phyloP scores from a whole-genome alignment of 306 rosid species.

The Citrullus amarus region DNA sequence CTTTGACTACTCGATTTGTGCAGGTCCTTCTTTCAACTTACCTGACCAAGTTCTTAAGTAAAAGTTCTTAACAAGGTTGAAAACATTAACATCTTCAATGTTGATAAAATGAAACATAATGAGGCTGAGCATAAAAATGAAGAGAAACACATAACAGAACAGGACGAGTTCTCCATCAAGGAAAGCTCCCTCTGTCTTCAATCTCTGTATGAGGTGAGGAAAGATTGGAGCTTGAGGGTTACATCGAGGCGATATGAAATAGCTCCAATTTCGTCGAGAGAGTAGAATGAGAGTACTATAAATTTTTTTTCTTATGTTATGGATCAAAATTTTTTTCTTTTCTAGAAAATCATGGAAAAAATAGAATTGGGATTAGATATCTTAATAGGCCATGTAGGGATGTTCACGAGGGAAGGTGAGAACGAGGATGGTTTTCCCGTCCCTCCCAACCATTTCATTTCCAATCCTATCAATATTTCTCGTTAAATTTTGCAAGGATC shows the following conservation, averaged over 20 bases:
- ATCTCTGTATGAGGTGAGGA: constrained; percentile 39
- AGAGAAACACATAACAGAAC: neutral
- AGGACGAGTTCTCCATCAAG: neutral
- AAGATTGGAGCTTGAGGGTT: constrained; percentile 39
- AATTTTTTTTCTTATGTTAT: too few species aligned
- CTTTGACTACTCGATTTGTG: neutral
- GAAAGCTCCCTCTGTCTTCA: neutral
- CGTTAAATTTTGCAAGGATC: too few species aligned
- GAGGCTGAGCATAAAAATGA: neutral
- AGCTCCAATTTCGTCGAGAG: constrained; percentile 50
- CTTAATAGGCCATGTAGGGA: too few species aligned
- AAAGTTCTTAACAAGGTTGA: neutral
- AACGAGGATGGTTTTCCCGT: too few species aligned
- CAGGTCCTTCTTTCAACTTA: neutral
- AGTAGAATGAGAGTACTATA: too few species aligned
- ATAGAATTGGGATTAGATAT: too few species aligned
- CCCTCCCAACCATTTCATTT: too few species aligned
- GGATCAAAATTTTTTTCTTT: too few species aligned
- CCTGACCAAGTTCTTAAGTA: neutral
- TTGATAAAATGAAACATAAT: neutral
- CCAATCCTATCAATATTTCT: too few species aligned
- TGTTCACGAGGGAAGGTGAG: too few species aligned
- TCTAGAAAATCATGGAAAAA: too few species aligned
- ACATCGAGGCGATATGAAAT: constrained; percentile 85
- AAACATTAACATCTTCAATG: neutral